Conservation (phyloP, 768 basidiomycete genomes). For the Podaxis sp. region DNA sequence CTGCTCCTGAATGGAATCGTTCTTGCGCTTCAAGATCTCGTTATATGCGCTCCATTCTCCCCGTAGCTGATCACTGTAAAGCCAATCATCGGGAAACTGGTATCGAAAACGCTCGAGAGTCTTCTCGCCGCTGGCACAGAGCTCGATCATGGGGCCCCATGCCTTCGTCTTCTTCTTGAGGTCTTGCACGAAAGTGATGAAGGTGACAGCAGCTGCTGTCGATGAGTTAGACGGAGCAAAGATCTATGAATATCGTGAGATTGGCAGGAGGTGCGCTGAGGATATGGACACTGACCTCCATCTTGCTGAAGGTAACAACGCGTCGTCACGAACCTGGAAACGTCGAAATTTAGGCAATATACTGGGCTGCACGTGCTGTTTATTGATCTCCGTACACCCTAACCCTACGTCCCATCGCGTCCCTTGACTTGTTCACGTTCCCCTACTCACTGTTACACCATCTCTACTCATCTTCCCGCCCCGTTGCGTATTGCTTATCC, state of each 20-base stretch:
- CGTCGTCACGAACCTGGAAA: conserved; percentile 29
- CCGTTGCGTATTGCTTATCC: not conserved
- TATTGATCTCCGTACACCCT: conserved; percentile 1
- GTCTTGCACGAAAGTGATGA: conserved; percentile 99
- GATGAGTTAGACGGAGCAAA: conserved; percentile 84
- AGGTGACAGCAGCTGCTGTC: conserved; percentile 96
- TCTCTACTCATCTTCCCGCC: conserved; percentile 16
- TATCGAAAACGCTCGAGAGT: conserved; percentile 96
- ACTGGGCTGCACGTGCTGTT: conserved; percentile 23
- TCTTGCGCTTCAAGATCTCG: conserved; percentile 97
- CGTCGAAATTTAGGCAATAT: conserved; percentile 20
- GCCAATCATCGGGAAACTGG: conserved; percentile 96
- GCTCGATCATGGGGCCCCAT: conserved; percentile 96
- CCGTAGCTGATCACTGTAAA: conserved; percentile 95
- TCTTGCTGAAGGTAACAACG: conserved; percentile 35
- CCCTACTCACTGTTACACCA: conserved; percentile 17
- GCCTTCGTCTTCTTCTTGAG: conserved; percentile 94
- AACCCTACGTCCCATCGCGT: not conserved
- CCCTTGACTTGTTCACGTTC: not conserved
- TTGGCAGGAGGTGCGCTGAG: not conserved
- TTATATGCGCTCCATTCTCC: conserved; percentile 99
- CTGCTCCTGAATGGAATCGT: conserved; percentile 97
- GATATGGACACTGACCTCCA: conserved; percentile 39
- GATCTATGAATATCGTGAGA: conserved; percentile 36
- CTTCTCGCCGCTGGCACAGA: conserved; percentile 94